These are phyloP conservation scores for Metschnikowia koreensis DNA, from an alignment of 805 yeast species.

Conservation along the genomic window DNA sequence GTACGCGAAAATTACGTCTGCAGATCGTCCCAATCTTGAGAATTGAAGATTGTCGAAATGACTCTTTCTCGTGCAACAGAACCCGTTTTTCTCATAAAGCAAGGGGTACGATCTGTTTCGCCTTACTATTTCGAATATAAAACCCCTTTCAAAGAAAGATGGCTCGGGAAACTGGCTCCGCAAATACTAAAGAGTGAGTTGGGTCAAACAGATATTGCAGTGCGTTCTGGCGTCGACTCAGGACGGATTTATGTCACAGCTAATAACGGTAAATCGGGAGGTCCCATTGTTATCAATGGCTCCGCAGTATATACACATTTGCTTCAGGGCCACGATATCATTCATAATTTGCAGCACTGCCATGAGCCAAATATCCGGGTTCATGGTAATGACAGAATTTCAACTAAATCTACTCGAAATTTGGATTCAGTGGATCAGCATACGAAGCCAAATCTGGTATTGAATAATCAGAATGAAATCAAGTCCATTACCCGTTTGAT, in stretches of 20 bases:
- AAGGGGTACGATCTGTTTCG: constrained; percentile 33
- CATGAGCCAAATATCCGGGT: constrained; percentile 41
- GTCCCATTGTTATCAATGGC: constrained; percentile 3
- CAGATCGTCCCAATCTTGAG: no score
- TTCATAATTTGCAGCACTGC: constrained; percentile 35
- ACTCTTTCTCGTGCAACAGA: constrained; percentile 3
- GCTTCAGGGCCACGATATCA: constrained; percentile 26
- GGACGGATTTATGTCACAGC: constrained; percentile 26
- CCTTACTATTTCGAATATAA: constrained; percentile 34
- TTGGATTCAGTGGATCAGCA: no score
- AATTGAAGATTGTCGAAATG: neutral
- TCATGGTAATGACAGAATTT: neutral
- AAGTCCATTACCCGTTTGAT: neutral
- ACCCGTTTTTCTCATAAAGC: constrained; percentile 18
- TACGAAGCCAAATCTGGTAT: no score
- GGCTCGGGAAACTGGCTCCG: constrained; percentile 33
- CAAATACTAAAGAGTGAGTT: constrained; percentile 35
- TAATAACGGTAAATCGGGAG: constrained; percentile 14
- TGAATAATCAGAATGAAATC: neutral
- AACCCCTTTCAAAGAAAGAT: constrained; percentile 38
- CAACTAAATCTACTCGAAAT: no score
- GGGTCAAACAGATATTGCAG: constrained; percentile 27
- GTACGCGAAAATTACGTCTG: no score
- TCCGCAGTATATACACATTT: neutral
- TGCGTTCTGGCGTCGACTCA: constrained; percentile 25